Evolutionary conservation across 768 basidiomycete species (phyloP), one percentile per base, ranked within the genome.

Genomic region (Gymnopilus dilepis): DNA sequence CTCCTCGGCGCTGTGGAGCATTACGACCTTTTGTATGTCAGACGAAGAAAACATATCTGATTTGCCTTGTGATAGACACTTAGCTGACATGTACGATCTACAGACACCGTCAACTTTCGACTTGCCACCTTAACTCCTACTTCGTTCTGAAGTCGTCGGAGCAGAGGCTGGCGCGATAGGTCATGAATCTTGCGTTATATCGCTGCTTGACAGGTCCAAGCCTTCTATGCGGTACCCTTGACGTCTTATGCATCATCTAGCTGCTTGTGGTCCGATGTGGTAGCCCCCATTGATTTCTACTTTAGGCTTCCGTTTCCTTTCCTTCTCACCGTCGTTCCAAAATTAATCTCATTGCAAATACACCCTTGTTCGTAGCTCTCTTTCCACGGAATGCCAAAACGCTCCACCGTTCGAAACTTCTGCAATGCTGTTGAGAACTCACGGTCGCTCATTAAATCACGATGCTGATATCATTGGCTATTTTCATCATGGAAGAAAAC

Each of bases 381-480:
- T 50, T 8, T n/a, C 47, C 47, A 50, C 47, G 28, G 22, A 28
- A 50, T 31, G 47, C 47, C 47, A 50, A 50, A 50, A 28, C 17
- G 47, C 47, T 28, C 28, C 47, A 50, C 47, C 31, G 28, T 31
- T 50, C 47, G 17, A 31, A n/a, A n/a, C 40, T 41, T 41, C 40
- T 15, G 9, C 34, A 37, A 37, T 9, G 34, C 34, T 11, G 8
- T 13, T 41, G 6, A n/a, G n/a, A 8, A 17, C 47, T 28, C 47
- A 31, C 47, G 47, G 17, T 28, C 47, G 26, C 47, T 50, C 47
- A 31, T 30, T 50, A 50, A 50, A 50, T 50, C 31, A 31, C 47
- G 15, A 13, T 50, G 26, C 8, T 50, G 45, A 48, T 50, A 50
- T 50, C 47, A 50, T 50, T 9, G 47, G 4, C 19, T 15, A 17